Evolutionary conservation across 1,139 yeast species (phyloP).

Genomic region (Taphrina sp.): DNA sequence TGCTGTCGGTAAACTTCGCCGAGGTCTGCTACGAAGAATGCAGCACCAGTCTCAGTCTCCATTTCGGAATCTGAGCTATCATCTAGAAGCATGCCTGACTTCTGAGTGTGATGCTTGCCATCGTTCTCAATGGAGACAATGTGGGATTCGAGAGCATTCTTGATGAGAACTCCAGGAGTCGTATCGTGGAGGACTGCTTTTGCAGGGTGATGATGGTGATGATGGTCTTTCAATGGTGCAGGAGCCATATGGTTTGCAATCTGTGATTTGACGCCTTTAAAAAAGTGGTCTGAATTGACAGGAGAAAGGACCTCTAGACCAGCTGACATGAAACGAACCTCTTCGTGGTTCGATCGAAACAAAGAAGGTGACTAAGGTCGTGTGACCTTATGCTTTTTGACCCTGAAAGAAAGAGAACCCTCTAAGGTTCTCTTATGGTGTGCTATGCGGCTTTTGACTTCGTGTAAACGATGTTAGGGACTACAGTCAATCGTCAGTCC

Average conservation of each 20-base stretch:
- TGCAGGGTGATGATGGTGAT: too few species aligned
- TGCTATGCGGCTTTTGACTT: slow-evolving; percentile 26
- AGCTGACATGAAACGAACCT: slow-evolving; percentile 5
- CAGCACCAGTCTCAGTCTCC: slow-evolving; percentile 27
- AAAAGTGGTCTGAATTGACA: not conserved
- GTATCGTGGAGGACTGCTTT: too few species aligned
- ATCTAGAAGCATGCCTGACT: not conserved
- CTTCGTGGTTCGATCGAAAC: not conserved
- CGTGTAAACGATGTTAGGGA: slow-evolving; percentile 25
- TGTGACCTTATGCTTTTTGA: not conserved
- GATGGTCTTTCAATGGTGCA: slow-evolving; percentile 2
- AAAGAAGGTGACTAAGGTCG: not conserved
- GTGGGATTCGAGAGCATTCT: slow-evolving; percentile 3
- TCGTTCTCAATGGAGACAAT: slow-evolving; percentile 6
- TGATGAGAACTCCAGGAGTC: too few species aligned
- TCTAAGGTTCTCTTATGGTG: slow-evolving; percentile 29
- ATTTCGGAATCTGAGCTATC: not conserved
- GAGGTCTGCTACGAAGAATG: slow-evolving; percentile 85
- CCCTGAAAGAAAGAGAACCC: slow-evolving; percentile 18
- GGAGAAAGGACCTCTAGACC: slow-evolving; percentile 11
- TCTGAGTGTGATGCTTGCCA: not conserved
- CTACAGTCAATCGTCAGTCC: not conserved
- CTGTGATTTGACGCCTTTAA: not conserved
- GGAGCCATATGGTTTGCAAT: slow-evolving; percentile 6
- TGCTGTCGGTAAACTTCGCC: slow-evolving; percentile 66